Evolutionary conservation across 768 basidiomycete species (phyloP).

Genomic region (Panus rudis): DNA sequence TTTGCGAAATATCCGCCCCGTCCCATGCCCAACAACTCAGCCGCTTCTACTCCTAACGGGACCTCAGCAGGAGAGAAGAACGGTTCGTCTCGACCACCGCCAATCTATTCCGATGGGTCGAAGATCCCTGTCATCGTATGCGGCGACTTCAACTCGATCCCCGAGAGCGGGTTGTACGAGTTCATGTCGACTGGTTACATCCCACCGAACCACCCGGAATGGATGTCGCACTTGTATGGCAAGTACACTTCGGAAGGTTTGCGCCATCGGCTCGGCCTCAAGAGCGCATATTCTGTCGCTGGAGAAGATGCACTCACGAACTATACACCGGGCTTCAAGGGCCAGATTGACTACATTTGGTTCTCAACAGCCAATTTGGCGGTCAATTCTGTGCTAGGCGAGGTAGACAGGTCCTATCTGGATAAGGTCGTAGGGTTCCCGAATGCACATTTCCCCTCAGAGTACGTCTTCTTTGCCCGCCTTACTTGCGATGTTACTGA

Average conservation of each 20-base stretch:
- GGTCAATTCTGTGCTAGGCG: slow-evolving; percentile 80
- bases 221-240: slow-evolving; percentile 87
- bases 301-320: slow-evolving; percentile 78
- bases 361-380: slow-evolving; percentile 68
- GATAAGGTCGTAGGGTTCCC: slow-evolving; percentile 95
- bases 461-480: slow-evolving; percentile 50
- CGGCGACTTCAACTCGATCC: slow-evolving; percentile 94
- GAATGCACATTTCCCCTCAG: slow-evolving; percentile 92
- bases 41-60: slow-evolving; percentile 18
- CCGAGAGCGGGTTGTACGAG: slow-evolving; percentile 85
- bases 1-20: slow-evolving; percentile 81
- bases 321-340: slow-evolving; percentile 81
- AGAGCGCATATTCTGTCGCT: slow-evolving; percentile 70
- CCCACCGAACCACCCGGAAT: slow-evolving; percentile 78
- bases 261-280: slow-evolving; percentile 70
- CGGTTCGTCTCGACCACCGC: slow-evolving; percentile 43
- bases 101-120: slow-evolving; percentile 71
- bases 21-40: slow-evolving; percentile 31
- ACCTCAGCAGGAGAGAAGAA: slow-evolving; percentile 25
- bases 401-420: slow-evolving; percentile 79
- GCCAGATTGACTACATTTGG: slow-evolving; percentile 92
- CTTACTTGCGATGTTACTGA: slow-evolving; percentile 5
- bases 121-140: slow-evolving; percentile 90
- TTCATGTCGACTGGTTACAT: slow-evolving; percentile 71
- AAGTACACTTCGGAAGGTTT: slow-evolving; percentile 88